Conservation (phyloP, 768 basidiomycete species). For the Daedalea quercina region DNA sequence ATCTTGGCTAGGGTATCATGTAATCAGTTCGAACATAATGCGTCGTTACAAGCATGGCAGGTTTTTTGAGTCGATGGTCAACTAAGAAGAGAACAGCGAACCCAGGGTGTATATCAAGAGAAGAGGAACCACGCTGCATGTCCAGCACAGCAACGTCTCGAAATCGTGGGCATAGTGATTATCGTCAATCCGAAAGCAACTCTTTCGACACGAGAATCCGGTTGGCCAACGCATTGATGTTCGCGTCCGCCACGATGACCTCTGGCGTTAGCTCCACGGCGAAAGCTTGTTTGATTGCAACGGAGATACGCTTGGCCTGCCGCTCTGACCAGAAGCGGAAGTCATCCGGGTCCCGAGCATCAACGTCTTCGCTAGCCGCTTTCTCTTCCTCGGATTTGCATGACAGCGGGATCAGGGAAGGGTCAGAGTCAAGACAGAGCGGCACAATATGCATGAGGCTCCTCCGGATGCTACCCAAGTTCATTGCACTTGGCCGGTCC, state of each 20-base stretch:
- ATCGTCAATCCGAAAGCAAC: conserved; percentile 13
- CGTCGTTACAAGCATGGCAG: too few species aligned
- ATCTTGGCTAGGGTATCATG: too few species aligned
- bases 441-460: conserved; percentile 74
- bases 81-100: too few species aligned
- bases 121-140: too few species aligned
- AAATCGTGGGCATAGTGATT: too few species aligned
- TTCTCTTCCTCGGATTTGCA: conserved; percentile 34
- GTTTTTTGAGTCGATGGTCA: too few species aligned
- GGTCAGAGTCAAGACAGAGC: conserved; percentile 83
- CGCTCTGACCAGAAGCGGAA: conserved; percentile 89
- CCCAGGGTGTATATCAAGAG: too few species aligned
- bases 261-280: conserved; percentile 84
- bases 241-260: conserved; percentile 91
- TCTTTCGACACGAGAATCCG: conserved; percentile 70
- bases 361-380: conserved; percentile 16
- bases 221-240: conserved; percentile 77
- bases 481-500: conserved; percentile 55
- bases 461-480: conserved; percentile 58
- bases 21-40: too few species aligned
- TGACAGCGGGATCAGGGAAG: conserved; percentile 68
- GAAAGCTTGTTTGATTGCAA: conserved; percentile 74
- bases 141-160: too few species aligned
- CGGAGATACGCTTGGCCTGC: conserved; percentile 86
- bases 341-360: conserved; percentile 75